phyloP scores from a whole-genome alignment of 2,329 filamentous ascomycete species.

The Penicillium aurantiogriseum region DNA sequence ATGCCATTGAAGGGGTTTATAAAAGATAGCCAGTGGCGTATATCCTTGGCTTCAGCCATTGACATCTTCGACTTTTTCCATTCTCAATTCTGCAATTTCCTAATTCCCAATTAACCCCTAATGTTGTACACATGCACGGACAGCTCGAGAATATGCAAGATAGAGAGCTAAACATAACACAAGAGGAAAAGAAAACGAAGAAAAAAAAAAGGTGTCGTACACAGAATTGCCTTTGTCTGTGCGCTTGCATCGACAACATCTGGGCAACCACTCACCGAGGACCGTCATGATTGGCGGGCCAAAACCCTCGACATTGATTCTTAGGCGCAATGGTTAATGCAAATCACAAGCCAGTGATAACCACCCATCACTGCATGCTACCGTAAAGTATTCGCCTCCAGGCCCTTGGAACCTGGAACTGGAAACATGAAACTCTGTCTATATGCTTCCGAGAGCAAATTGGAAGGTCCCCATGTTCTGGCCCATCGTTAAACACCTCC shows the following conservation, averaged over 20 bases:
- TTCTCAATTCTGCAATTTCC: not conserved
- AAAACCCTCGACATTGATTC: conserved; percentile 5
- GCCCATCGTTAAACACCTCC: not conserved
- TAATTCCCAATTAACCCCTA: not conserved
- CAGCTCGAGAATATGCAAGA: not conserved
- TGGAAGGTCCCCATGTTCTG: not conserved
- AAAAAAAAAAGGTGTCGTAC: not conserved
- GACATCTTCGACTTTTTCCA: not conserved
- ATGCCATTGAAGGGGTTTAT: not conserved
- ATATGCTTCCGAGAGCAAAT: too few relatives aligned
- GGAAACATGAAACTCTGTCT: not conserved
- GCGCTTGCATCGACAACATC: conserved; percentile 10
- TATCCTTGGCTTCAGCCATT: not conserved
- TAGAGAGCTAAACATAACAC: not conserved
- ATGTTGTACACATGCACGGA: not conserved
- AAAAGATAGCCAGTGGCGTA: not conserved
- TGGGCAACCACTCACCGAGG: not conserved
- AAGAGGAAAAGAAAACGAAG: too few relatives aligned
- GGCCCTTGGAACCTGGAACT: not conserved
- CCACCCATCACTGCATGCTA: conserved; percentile 16
- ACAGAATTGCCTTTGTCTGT: conserved; percentile 13
- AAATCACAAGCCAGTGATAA: conserved; percentile 11
- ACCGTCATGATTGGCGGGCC: conserved; percentile 13
- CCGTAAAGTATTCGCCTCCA: conserved; percentile 1
- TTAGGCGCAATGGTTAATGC: not conserved